Evolutionary conservation across 75 land plant species (phyloP).

Genomic region (Cunninghamia lanceolata): DNA sequence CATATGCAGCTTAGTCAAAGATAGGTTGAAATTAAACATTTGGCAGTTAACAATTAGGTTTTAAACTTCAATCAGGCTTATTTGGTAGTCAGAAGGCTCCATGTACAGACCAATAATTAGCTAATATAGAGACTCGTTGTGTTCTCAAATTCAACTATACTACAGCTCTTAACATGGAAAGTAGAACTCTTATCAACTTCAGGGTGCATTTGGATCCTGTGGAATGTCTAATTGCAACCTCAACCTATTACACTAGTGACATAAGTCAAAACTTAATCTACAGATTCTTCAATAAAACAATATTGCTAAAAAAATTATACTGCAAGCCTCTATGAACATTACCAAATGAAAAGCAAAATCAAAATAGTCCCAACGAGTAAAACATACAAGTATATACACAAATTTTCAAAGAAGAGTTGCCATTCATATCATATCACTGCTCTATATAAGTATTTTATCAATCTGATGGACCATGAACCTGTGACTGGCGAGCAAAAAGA

Average conservation of each 20-base stretch:
- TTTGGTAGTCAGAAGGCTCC: background rate
- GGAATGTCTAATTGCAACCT: background rate
- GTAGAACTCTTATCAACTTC: background rate
- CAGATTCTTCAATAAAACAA: background rate
- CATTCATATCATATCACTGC: background rate
- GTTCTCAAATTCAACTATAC: background rate
- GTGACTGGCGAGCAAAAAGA: constrained; percentile 89
- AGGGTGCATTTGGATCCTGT: background rate
- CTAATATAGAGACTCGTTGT: background rate
- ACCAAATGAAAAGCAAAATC: background rate
- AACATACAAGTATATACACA: background rate
- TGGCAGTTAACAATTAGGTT: background rate
- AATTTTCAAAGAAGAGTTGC: background rate
- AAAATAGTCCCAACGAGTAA: background rate
- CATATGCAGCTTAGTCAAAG: background rate
- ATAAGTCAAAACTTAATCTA: background rate
- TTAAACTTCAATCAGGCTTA: background rate
- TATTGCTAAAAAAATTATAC: background rate
- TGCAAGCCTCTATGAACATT: background rate
- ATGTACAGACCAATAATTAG: background rate
- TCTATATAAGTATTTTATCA: background rate
- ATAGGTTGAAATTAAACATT: background rate
- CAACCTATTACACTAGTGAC: background rate
- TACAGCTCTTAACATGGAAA: background rate
- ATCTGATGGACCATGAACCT: constrained; percentile 37